Percentiles rank a stretch among this genome's conserved stretches.
Conservation (phyloP, 257 asterid species). For the Ilex asprella region DNA sequence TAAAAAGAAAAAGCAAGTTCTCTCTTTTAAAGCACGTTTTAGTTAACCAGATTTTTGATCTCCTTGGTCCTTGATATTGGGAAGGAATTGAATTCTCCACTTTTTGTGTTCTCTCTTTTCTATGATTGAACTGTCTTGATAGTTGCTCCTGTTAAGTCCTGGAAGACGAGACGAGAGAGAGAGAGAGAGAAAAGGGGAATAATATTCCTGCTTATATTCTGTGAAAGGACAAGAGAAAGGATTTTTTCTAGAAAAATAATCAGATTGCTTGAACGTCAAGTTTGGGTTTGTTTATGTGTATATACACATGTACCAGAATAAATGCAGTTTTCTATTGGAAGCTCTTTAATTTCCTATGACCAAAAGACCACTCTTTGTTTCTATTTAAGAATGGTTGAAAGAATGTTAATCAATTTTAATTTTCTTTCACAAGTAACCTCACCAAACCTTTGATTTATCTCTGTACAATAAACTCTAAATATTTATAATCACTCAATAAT, state of each 20-base stretch:
- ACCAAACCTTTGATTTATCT: too few species aligned
- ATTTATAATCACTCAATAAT: too few species aligned
- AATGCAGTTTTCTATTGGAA: slow-evolving; percentile 4
- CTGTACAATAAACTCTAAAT: too few species aligned
- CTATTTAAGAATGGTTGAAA: too few species aligned
- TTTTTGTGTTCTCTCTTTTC: slow-evolving; percentile 7
- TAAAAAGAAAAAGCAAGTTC: not conserved
- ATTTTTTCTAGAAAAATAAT: slow-evolving; percentile 5
- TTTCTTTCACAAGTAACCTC: too few species aligned
- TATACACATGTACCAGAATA: slow-evolving; percentile 20
- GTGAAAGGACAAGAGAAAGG: slow-evolving; percentile 25
- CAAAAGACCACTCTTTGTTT: too few species aligned
- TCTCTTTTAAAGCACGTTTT: slow-evolving; percentile 19
- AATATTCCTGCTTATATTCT: slow-evolving; percentile 33
- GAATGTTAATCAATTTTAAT: too few species aligned
- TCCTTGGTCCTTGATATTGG: slow-evolving; percentile 25
- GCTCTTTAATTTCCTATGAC: too few species aligned
- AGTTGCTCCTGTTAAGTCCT: too few species aligned
- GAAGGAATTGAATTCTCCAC: slow-evolving; percentile 29
- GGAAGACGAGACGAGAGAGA: slow-evolving; percentile 1
- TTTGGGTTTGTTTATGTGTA: slow-evolving; percentile 36
- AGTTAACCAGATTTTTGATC: slow-evolving; percentile 20
- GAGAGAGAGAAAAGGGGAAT: slow-evolving; percentile 1
- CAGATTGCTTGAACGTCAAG: slow-evolving; percentile 93
- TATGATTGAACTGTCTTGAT: slow-evolving; percentile 15